Evolutionary conservation across 129 eudicot genomes (phyloP), one percentile per base, ranked within the genome.

Genomic region (Ambrosia trifida): DNA sequence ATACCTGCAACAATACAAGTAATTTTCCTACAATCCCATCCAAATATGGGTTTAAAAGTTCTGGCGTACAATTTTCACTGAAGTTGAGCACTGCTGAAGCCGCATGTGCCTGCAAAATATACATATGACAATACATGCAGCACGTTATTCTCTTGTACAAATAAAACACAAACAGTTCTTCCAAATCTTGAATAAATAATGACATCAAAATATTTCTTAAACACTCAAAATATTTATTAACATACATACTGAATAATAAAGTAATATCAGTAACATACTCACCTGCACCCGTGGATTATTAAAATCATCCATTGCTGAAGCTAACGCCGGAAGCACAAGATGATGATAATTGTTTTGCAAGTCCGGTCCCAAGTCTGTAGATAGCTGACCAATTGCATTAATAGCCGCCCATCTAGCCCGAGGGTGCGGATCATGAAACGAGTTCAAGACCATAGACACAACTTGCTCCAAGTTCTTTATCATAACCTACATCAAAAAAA

Each of bases 361-460:
- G 60, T 94, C 96, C 52, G 98, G 98, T 33, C 98, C 98, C 86
- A 94, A 78, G 64, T 94, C 98, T 20, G 98, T 94, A 54, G 98
- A 94, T 7, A 94, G 79, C 80, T 94, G 98, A 63, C 98, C 96
- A 87, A 94, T 75, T 68, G 98, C 96, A 84, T 94, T 94, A 43
- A 94, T 90, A 63, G 98, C 96, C 2, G 98, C 96, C 98, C 98
- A 94, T 58, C 98, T 81, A 43, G 85, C 98, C 59, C 98, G 96
- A 47, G 98, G 96, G 41, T 94, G 98, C 44, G 90, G 89, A 81
- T 89, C 89, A 80, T 90, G 95, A 65, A 94, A 94, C 7, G 98
- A 89, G 71, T 84, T 94, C 82, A 94, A 75, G 2, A 94, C 90
- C 98, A 94, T 94, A 33, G 76, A 80, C 31, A 94, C 93, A 28